Percentiles rank a stretch among this genome's conserved stretches.
Conservation (phyloP, 345 rosid species). For the Euphorbia peplus region DNA sequence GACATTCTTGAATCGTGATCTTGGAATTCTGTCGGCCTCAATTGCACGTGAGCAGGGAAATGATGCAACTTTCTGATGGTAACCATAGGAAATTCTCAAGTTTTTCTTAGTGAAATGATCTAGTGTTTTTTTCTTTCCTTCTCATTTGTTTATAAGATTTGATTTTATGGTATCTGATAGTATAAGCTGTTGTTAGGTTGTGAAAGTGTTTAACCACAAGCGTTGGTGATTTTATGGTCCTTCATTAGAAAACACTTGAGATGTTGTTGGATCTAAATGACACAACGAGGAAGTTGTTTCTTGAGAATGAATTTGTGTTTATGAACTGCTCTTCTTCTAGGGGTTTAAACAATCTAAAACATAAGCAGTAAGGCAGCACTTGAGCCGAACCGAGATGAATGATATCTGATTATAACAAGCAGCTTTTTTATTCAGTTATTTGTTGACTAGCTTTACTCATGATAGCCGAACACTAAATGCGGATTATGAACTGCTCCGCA, state of each 20-base stretch:
- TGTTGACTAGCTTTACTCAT: too few species aligned
- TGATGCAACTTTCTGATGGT: slow-evolving; percentile 5
- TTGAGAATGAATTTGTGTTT: not conserved
- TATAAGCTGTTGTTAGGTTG: not conserved
- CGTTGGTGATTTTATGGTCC: not conserved
- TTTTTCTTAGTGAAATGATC: not conserved
- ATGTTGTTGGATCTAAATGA: not conserved
- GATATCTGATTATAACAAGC: too few species aligned
- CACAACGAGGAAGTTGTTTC: not conserved
- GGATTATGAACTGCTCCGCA: too few species aligned
- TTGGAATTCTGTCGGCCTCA: slow-evolving; percentile 81
- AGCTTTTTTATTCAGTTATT: too few species aligned
- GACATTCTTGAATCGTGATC: slow-evolving; percentile 82
- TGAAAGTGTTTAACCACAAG: not conserved
- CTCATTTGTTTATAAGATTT: too few species aligned
- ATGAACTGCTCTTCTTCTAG: too few species aligned
- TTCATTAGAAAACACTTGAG: not conserved
- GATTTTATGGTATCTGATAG: not conserved
- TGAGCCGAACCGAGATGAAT: too few species aligned
- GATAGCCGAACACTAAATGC: too few species aligned
- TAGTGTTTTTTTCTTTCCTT: not conserved
- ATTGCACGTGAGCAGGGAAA: slow-evolving; percentile 68
- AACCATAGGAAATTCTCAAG: too few species aligned
- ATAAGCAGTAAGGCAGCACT: too few species aligned
- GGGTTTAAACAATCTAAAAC: too few species aligned